Conservation (phyloP, 768 basidiomycete species). For the Mycena belliarum region DNA sequence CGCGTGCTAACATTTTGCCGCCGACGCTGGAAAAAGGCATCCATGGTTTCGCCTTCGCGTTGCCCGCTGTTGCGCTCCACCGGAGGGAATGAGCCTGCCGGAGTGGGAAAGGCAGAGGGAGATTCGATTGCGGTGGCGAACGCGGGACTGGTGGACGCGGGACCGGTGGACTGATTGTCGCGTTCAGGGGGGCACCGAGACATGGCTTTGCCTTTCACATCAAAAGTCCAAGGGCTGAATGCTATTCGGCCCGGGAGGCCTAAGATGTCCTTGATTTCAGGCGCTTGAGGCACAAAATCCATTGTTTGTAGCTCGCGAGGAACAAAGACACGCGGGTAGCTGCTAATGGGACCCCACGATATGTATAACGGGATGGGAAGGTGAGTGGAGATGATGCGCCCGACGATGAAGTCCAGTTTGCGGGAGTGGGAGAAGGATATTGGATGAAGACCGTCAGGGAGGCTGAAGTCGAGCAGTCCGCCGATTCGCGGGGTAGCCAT, state of each 20-base stretch:
- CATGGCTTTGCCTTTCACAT: no score
- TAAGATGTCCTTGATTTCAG: background rate
- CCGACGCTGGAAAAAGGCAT: background rate
- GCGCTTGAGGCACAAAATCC: background rate
- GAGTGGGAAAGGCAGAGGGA: no score
- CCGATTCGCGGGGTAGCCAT: background rate
- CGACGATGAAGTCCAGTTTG: background rate
- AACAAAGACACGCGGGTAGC: background rate
- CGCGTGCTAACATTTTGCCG: background rate
- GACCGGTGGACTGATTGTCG: no score
- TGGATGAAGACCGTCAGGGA: no score
- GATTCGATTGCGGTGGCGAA: no score
- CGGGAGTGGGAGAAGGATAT: no score
- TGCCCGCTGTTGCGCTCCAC: background rate
- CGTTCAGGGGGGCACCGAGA: no score
- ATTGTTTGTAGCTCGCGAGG: background rate
- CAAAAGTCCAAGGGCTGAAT: background rate
- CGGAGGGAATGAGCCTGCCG: background rate
- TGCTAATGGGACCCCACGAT: background rate
- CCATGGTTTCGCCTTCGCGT: background rate
- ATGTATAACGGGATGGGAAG: background rate
- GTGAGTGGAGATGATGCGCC: background rate
- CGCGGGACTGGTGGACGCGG: no score
- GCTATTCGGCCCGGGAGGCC: background rate
- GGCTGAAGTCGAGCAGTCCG: background rate